Base-by-base conservation (phyloP, 2,329 filamentous ascomycete species). In the Leptoxyphium fumago region DNA sequence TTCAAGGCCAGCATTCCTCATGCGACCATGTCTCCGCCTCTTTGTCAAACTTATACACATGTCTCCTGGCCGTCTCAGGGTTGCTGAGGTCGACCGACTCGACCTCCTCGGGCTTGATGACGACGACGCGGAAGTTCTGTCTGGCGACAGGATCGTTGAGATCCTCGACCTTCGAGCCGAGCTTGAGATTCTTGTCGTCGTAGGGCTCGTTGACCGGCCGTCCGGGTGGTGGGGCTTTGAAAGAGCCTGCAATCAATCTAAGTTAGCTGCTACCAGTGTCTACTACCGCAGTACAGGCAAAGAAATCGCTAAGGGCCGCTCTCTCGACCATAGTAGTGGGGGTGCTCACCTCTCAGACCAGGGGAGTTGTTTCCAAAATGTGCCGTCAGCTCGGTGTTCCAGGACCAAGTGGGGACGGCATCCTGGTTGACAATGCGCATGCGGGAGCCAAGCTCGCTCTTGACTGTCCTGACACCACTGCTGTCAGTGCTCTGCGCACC, bases 351-450 rank as follows among this genome's bases (percentile, higher is more conserved):
- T 67, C 88, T 74, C 78, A 94, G 86, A 1, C 70, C 67, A 6
- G 89, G 89, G 52, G 76, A 81, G 53, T 91, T 65, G 61, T 95
- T 95, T 15, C 86, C 89, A 73, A 95, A 96, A 61, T 91, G 84
- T 41, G 77, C 84, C 42, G 84, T 87, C 32, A 95, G 63, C 64
- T 94, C 87, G 49, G 70, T 80, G 40, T 67, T 66, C 81, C 86
- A 95, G 52, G 75, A 82, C 85, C 87, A 94, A 1, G 68, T 64
- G 13, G 59, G 61, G 38, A 67, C 63, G 10, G 64, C 65, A 1
- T 57, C 55, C 47, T 66, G 63, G 40, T 65, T 61, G 10, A 71
- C 65, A 42, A 71, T 61, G 48, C 78, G 69, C 82, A 88, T 87
- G 51, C 80, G 65, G 46, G 65, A 64, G 43, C 66, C 66, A 15